A percentile compares a stretch with the other conserved stretches of the same genome.
Evolutionary conservation across 345 rosid genomes (phyloP).

Genomic region (Arabidopsis suecica): DNA sequence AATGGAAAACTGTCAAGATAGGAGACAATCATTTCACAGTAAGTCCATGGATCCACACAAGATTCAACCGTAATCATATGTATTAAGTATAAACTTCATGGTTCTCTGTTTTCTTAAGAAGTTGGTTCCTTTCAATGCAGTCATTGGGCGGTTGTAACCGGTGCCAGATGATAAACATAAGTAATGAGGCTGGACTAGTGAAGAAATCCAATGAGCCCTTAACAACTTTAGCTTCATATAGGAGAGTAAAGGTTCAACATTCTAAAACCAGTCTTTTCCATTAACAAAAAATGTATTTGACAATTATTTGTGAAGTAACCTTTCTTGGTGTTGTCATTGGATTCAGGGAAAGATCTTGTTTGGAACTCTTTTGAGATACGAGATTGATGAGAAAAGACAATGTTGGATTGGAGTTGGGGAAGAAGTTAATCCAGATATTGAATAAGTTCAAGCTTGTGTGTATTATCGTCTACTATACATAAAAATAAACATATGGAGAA

Average conservation of each 20-base stretch:
- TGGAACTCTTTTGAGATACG: slow-evolving; percentile 65
- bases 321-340: slow-evolving; percentile 17
- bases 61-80: background rate
- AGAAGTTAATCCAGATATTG: slow-evolving; percentile 53
- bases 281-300: background rate
- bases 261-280: slow-evolving; percentile 13
- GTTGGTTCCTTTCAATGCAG: slow-evolving; percentile 43
- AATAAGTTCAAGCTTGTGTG: slow-evolving; percentile 28
- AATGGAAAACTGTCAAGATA: slow-evolving; percentile 71
- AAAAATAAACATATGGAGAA: background rate
- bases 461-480: slow-evolving; percentile 17
- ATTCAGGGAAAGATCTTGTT: slow-evolving; percentile 91
- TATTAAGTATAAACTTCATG: slow-evolving; percentile 13
- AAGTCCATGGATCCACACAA: slow-evolving; percentile 40
- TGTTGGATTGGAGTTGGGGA: slow-evolving; percentile 72
- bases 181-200: slow-evolving; percentile 60
- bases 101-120: background rate
- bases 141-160: slow-evolving; percentile 93
- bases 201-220: slow-evolving; percentile 80
- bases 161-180: slow-evolving; percentile 81
- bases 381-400: slow-evolving; percentile 35
- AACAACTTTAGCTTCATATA: slow-evolving; percentile 81
- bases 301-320: slow-evolving; percentile 3
- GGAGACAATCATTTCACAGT: slow-evolving; percentile 66
- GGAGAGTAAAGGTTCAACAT: slow-evolving; percentile 76